phyloP scores from a whole-genome alignment of 345 rosid genomes.

The Boechera retrofracta region DNA sequence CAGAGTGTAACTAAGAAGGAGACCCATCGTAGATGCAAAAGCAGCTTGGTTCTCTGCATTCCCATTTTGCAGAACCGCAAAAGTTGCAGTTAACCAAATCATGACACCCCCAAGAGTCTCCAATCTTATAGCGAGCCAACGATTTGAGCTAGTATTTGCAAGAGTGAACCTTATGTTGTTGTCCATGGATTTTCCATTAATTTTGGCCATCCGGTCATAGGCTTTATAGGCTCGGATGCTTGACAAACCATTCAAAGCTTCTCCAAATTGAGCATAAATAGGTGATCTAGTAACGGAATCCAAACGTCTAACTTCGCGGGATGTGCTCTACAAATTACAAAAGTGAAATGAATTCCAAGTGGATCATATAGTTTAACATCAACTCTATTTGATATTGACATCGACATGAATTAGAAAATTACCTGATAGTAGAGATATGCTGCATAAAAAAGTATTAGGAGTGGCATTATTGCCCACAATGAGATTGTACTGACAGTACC shows the following conservation, averaged over 20 bases:
- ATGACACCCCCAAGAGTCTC: conserved; percentile 91
- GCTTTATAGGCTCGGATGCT: conserved; percentile 93
- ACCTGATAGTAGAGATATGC: conserved; percentile 98
- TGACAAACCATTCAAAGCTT: conserved; percentile 90
- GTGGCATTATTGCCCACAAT: conserved; percentile 94
- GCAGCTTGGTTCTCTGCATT: conserved; percentile 64
- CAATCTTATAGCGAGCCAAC: conserved; percentile 86
- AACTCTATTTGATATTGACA: not conserved
- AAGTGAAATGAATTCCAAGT: conserved; percentile 2
- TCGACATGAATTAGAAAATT: conserved; percentile 19
- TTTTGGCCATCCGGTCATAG: conserved; percentile 74
- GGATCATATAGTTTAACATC: conserved; percentile 10
- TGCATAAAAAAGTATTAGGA: conserved; percentile 81
- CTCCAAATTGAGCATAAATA: conserved; percentile 93
- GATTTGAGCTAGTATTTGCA: conserved; percentile 74
- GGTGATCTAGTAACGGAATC: conserved; percentile 92
- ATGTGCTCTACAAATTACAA: conserved; percentile 65
- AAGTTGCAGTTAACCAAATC: conserved; percentile 92
- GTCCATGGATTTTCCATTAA: conserved; percentile 89
- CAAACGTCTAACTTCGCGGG: conserved; percentile 92
- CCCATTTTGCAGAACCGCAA: conserved; percentile 80
- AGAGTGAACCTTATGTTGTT: conserved; percentile 91
- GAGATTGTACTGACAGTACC: conserved; percentile 90
- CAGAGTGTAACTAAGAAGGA: conserved; percentile 88
- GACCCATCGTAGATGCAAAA: conserved; percentile 91